Percentiles rank a stretch among this genome's conserved stretches.
These are phyloP conservation scores for Ceratobasidium sp. DNA, from an alignment of 1,284 basidiomycete genomes.

Conservation along the genomic window DNA sequence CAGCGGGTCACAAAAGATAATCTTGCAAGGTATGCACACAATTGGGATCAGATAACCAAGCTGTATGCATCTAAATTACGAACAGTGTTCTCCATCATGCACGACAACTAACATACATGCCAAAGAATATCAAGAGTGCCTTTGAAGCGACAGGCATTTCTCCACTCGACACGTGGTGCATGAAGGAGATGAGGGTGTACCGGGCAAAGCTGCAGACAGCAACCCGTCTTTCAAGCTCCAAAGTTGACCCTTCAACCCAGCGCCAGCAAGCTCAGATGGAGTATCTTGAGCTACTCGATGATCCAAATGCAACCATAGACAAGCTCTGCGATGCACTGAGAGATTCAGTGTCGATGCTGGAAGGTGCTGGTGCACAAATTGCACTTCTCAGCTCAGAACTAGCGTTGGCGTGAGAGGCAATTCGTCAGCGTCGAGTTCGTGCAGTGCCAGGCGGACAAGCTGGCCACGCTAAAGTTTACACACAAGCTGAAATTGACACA, in stretches of 20 bases:
- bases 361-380: not conserved
- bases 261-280: not conserved
- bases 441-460: not conserved
- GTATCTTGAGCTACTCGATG: not conserved
- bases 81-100: conserved; percentile 54
- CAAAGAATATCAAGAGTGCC: conserved; percentile 52
- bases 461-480: conserved; percentile 13
- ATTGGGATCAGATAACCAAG: too few species aligned
- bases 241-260: not conserved
- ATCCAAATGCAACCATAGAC: not conserved
- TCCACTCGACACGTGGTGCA: conserved; percentile 50
- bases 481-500: not conserved
- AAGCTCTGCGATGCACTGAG: not conserved
- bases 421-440: not conserved
- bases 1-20: conserved; percentile 49
- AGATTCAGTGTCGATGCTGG: not conserved
- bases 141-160: conserved; percentile 53
- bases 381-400: not conserved
- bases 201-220: conserved; percentile 60
- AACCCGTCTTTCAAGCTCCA: conserved; percentile 66
- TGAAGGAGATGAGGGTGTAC: not conserved
- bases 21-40: conserved; percentile 44
- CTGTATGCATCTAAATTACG: conserved; percentile 36
- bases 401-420: too few species aligned
- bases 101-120: conserved; percentile 50